Evolutionary conservation across 306 rosid genomes (phyloP), one percentile per base, ranked within the genome.

Genomic region (Vigna mungo): DNA sequence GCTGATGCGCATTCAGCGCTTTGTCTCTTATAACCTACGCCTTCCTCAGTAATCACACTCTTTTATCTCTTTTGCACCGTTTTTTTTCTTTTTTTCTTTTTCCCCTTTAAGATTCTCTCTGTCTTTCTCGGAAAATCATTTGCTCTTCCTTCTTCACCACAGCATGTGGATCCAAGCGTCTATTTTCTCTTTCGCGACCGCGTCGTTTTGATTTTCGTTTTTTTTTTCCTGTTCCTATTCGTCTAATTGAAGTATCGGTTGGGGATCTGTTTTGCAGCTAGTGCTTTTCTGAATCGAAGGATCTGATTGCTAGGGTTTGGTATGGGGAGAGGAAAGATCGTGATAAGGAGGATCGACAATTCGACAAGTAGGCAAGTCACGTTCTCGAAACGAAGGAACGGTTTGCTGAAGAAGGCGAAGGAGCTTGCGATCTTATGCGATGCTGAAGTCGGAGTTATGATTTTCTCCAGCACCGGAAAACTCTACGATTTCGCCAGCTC

Each of bases 271-370:
- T 52, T 66, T 30, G 64, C 81, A 84, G 84, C 20, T 17, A 39
- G 71, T 21, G 20, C 6, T 61, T 49, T 68, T 39, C 55, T 64
- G 27, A 54, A 7, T 68, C 25, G 30, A 78, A 39, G 62, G 37
- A 54, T 61, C 44, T 21, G 65, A 53, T 36, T 23, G 75, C 23
- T 68, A 87, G 88, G 84, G 83, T 87, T 84, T 71, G 21, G 20
- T 25, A 94, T 94, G 97, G 97, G 98, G 72, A 94, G 97, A 88
- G 97, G 98, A 21, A 94, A 94, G 94, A 94, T 94, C 81, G 96
- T 86, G 80, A 93, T 93, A 66, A 89, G 98, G 90, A 88, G 98
- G 88, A 93, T 93, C 72, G 98, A 93, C 76, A 91, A 91, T 82
- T 94, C 96, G 14, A 90, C 98, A 43, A 94, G 94, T 71, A 81